phyloP scores from a whole-genome alignment of 805 yeast species.

The Saccharomyces jurei region DNA sequence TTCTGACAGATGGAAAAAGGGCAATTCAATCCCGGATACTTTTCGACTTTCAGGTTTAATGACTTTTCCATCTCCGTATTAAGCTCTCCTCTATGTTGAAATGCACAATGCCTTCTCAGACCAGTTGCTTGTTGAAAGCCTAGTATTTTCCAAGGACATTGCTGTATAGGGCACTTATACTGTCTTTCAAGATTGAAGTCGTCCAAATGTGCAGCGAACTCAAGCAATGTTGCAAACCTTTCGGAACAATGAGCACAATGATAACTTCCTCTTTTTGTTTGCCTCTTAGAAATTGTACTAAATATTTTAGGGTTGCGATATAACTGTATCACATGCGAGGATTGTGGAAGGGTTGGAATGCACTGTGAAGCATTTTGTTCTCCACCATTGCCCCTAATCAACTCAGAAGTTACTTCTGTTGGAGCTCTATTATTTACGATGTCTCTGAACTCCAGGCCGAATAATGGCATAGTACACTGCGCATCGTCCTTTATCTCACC shows the following conservation, averaged over 20 bases:
- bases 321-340: not conserved
- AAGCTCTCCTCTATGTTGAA: slow-evolving; percentile 36
- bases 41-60: slow-evolving; percentile 24
- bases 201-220: slow-evolving; percentile 40
- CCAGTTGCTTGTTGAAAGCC: slow-evolving; percentile 44
- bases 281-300: slow-evolving; percentile 26
- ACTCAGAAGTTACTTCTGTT: not conserved
- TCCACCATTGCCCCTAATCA: not conserved
- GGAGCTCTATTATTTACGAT: not conserved
- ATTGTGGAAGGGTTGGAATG: not conserved
- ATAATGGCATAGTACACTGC: not conserved
- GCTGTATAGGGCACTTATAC: slow-evolving; percentile 38
- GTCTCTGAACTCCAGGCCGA: not conserved
- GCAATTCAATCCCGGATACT: slow-evolving; percentile 29
- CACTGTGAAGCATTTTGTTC: not conserved
- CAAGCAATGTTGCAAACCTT: slow-evolving; percentile 32
- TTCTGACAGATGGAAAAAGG: slow-evolving; percentile 36
- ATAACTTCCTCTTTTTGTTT: slow-evolving; percentile 36
- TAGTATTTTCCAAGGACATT: slow-evolving; percentile 42
- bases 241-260: slow-evolving; percentile 42
- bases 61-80: slow-evolving; percentile 19
- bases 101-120: slow-evolving; percentile 41
- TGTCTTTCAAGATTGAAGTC: slow-evolving; percentile 32
- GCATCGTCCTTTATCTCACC: not conserved
- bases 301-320: slow-evolving; percentile 4